phyloP scores from a whole-genome alignment of 805 yeast genomes.

The Cyberlindnera nakhonratchasimensis region DNA sequence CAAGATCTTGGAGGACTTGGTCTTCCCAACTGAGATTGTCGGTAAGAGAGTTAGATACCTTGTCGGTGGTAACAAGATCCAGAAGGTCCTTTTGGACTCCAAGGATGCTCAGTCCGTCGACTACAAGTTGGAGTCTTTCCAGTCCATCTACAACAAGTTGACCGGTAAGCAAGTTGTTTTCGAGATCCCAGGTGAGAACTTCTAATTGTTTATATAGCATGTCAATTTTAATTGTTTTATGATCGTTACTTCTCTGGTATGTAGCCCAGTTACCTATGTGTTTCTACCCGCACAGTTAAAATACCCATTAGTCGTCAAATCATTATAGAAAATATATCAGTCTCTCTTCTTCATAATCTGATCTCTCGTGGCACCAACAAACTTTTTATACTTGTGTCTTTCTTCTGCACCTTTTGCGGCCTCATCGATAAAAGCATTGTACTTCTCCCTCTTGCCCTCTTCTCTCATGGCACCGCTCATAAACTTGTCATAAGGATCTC shows the following conservation, averaged over 20 bases:
- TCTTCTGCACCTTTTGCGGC: slow-evolving; percentile 21
- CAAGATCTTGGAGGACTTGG: slow-evolving; percentile 97
- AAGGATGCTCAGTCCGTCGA: slow-evolving; percentile 96
- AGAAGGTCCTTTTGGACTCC: slow-evolving; percentile 95
- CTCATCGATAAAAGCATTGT: slow-evolving; percentile 22
- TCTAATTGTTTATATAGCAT: slow-evolving; percentile 30
- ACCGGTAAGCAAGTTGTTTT: slow-evolving; percentile 99
- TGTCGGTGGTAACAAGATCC: slow-evolving; percentile 98
- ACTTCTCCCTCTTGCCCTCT: slow-evolving; percentile 18
- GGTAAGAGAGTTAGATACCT: slow-evolving; percentile 99
- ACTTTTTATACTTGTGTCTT: slow-evolving; percentile 15
- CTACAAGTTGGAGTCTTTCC: slow-evolving; percentile 99
- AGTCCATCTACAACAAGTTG: slow-evolving; percentile 95
- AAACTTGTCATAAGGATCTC: slow-evolving; percentile 21
- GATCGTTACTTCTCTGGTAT: background rate
- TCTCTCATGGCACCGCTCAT: slow-evolving; percentile 23
- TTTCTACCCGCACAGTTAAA: background rate
- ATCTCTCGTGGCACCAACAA: slow-evolving; percentile 18
- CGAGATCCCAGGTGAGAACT: slow-evolving; percentile 72
- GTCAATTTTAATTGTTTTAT: slow-evolving; percentile 11
- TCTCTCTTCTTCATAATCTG: slow-evolving; percentile 7
- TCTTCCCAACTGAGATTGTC: slow-evolving; percentile 98
- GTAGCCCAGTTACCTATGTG: background rate
- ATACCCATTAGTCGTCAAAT: background rate
- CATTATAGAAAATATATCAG: background rate